Base-by-base conservation (phyloP, 1,284 basidiomycete genomes). In the Microbotryum lychnidis-dioicae region DNA sequence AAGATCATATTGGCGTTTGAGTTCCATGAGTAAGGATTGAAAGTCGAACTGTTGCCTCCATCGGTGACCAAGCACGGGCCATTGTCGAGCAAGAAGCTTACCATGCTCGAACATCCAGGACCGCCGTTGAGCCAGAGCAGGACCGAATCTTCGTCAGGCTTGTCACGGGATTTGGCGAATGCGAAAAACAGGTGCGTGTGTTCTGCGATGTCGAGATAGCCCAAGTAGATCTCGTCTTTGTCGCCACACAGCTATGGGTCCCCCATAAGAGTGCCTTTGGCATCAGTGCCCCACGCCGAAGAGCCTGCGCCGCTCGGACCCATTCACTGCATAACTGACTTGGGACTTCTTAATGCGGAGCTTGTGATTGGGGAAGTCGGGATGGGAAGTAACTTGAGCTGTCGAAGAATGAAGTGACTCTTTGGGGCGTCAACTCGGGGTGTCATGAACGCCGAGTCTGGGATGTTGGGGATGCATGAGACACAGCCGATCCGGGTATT, bases 51-150 rank as follows among this genome's bases (percentile, higher is more conserved):
- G 56, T 78, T 77, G 46, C 89, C 89, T 4, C 85, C 79, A 60
- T 91, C 77, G 12, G 78, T 76, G 67, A 94, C 80, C 42, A 77
- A 78, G 77, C 91, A 94, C 0, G 91, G 90, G 0, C 91, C 91
- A 37, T 96, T 84, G 76, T 97, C 89, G 67, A 91, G 76, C 31
- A 70, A 55, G 14, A 65, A 37, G 20, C 69, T 69, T n/a, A 69
- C 68, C 21, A 66, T 66, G 3, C 62, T 63, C 27, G 63, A 65
- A 59, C 66, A 67, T 5, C 63, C 61, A 18, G 88, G 87, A 6
- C 88, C 88, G 52, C 90, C 91, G 70, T 91, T 92, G 48, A 93
- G 79, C 92, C 92, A 94, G 59, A 96, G 79, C 29, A 91, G 80
- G 6, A 96, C 79, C 10, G 91, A 90, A 21, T 87, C 90, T 53